Conservation (phyloP, 2,329 filamentous ascomycete genomes). For the Colletotrichum nymphaeae region DNA sequence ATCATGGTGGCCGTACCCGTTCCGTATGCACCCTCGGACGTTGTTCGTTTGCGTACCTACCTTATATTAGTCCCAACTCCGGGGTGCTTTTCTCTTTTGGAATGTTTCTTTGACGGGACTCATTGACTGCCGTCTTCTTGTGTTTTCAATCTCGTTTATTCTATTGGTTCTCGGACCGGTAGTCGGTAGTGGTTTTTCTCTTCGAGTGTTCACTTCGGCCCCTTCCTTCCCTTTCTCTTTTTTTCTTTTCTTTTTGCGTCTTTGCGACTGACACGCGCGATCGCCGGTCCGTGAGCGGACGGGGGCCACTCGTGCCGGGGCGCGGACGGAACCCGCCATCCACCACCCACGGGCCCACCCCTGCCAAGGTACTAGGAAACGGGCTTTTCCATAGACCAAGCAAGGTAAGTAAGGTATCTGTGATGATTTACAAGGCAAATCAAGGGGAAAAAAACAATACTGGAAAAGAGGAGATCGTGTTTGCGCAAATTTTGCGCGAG, state of each 20-base stretch:
- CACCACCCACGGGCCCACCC: neutral
- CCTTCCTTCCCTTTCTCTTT: neutral
- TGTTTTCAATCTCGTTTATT: neutral
- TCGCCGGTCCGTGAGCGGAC: conserved; percentile 21
- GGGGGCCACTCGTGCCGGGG: neutral
- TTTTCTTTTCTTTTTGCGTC: neutral
- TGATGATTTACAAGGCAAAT: too few relatives aligned
- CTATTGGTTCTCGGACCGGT: neutral
- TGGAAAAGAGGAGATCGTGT: too few relatives aligned
- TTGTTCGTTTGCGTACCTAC: neutral
- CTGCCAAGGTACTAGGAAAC: neutral
- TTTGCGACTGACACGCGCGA: conserved; percentile 10
- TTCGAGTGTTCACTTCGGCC: neutral
- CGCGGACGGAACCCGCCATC: neutral
- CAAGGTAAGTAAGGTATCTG: too few relatives aligned
- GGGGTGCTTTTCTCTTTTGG: neutral
- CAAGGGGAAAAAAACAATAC: too few relatives aligned
- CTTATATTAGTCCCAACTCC: neutral
- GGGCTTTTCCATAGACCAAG: too few relatives aligned
- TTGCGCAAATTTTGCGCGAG: too few relatives aligned
- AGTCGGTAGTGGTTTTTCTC: neutral
- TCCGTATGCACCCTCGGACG: neutral
- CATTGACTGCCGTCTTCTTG: neutral
- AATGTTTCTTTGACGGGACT: neutral
- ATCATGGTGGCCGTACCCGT: neutral